Percentiles rank a stretch among this genome's conserved stretches.
Evolutionary conservation across 768 basidiomycete species (phyloP).

Genomic region (Amanita jacksonii): DNA sequence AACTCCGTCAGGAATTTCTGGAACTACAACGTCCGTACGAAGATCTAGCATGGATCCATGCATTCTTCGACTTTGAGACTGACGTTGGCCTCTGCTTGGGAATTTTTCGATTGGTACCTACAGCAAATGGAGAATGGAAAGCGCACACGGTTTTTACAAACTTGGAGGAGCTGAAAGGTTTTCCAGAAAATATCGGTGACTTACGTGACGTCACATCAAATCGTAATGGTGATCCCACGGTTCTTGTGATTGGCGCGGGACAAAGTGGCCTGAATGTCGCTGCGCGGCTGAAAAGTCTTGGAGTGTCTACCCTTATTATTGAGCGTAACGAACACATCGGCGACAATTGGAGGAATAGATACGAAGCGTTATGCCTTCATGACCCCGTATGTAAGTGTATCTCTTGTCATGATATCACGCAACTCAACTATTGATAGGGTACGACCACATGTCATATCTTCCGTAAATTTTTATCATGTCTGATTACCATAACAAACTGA

Average conservation of each 20-base stretch:
- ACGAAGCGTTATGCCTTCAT: conserved; percentile 48
- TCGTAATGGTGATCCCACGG: conserved; percentile 42
- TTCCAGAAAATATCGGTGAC: conserved; percentile 33
- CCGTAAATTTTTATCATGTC: conserved; percentile 21
- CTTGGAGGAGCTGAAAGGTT: conserved; percentile 35
- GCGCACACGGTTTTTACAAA: conserved; percentile 45
- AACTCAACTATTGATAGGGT: conserved; percentile 22
- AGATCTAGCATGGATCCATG: conserved; percentile 36
- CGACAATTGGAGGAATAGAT: conserved; percentile 52
- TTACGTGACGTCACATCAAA: conserved; percentile 28
- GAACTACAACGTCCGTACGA: conserved; percentile 24
- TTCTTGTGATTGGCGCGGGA: conserved; percentile 45
- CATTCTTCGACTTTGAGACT: conserved; percentile 40
- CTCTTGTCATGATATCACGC: not conserved
- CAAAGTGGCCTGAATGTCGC: conserved; percentile 50
- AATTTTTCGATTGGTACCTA: conserved; percentile 41
- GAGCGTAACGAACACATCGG: conserved; percentile 45
- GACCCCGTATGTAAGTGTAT: conserved; percentile 33
- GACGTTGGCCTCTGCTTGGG: conserved; percentile 34
- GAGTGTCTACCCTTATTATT: conserved; percentile 39
- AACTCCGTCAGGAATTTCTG: conserved; percentile 16
- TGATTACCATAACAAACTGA: not conserved
- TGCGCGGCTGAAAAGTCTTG: conserved; percentile 44
- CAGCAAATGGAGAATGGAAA: conserved; percentile 35
- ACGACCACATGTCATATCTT: conserved; percentile 49